Percentiles rank a stretch among this genome's conserved stretches.
Evolutionary conservation across 495 filamentous ascomycete species (phyloP).

Genomic region (Letharia columbiana): DNA sequence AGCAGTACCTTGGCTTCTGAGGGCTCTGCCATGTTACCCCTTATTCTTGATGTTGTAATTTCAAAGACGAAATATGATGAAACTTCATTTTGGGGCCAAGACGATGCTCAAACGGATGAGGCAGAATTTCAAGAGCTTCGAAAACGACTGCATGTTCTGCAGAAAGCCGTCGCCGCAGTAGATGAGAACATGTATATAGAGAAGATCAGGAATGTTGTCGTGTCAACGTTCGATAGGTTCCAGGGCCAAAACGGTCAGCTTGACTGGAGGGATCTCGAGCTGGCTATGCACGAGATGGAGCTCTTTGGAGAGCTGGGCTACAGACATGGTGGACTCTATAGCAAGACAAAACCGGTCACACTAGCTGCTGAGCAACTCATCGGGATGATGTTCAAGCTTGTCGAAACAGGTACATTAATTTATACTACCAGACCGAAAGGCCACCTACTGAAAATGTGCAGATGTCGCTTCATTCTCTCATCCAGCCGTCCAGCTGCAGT

Average conservation of each 20-base stretch:
- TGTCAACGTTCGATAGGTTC: conserved; percentile 68
- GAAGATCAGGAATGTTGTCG: conserved; percentile 73
- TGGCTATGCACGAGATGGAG: conserved; percentile 94
- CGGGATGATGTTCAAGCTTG: conserved; percentile 89
- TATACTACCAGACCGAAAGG: neutral
- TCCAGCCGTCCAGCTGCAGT: conserved; percentile 86
- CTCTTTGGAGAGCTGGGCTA: conserved; percentile 90
- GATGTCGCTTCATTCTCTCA: conserved; percentile 78
- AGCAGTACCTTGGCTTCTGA: conserved; percentile 52
- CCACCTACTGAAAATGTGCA: conserved; percentile 31
- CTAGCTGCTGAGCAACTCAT: conserved; percentile 67
- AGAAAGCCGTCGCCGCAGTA: conserved; percentile 80
- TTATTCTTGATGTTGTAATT: conserved; percentile 84
- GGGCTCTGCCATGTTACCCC: conserved; percentile 69
- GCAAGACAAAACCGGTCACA: conserved; percentile 68
- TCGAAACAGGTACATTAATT: conserved; percentile 65
- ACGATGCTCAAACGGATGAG: conserved; percentile 91
- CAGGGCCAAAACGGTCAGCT: conserved; percentile 60
- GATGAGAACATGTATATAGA: conserved; percentile 80
- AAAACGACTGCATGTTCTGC: conserved; percentile 76
- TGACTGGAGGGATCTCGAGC: conserved; percentile 92
- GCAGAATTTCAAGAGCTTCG: conserved; percentile 96
- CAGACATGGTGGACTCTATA: conserved; percentile 71
- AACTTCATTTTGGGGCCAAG: conserved; percentile 85
- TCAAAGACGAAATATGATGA: conserved; percentile 95